A percentile compares a stretch with the other conserved stretches of the same genome.
phyloP scores from a whole-genome alignment of 495 filamentous ascomycete species.

The Neurospora terricola region DNA sequence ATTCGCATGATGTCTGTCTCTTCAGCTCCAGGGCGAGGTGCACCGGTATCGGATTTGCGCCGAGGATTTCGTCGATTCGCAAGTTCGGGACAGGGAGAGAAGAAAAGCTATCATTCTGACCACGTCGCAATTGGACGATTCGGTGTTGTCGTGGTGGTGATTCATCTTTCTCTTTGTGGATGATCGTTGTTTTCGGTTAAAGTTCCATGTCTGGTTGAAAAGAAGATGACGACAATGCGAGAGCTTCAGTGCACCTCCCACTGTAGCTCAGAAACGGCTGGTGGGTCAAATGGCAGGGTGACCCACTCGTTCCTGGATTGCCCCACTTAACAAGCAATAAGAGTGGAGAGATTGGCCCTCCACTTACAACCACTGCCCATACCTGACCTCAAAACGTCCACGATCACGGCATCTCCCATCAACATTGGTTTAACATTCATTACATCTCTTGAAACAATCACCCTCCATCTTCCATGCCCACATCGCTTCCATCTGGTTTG shows the following conservation, averaged over 20 bases:
- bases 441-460: too few species aligned
- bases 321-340: not conserved
- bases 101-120: not conserved
- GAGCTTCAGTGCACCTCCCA: not conserved
- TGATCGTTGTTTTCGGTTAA: too few species aligned
- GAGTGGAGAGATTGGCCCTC: not conserved
- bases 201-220: too few species aligned
- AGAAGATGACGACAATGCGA: not conserved
- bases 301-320: not conserved
- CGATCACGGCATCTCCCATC: not conserved
- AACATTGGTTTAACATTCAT: too few species aligned
- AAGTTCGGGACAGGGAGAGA: not conserved
- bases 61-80: not conserved
- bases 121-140: not conserved
- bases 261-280: not conserved
- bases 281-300: not conserved
- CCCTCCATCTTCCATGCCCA: too few species aligned
- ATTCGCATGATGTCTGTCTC: not conserved
- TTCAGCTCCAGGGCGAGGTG: not conserved
- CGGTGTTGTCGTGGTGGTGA: not conserved
- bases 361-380: not conserved
- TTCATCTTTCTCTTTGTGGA: not conserved
- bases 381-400: not conserved
- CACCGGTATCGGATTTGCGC: not conserved
- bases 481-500: too few species aligned